Base-by-base conservation (phyloP, 495 filamentous ascomycete genomes). In the Thermothielavioides terrestris region DNA sequence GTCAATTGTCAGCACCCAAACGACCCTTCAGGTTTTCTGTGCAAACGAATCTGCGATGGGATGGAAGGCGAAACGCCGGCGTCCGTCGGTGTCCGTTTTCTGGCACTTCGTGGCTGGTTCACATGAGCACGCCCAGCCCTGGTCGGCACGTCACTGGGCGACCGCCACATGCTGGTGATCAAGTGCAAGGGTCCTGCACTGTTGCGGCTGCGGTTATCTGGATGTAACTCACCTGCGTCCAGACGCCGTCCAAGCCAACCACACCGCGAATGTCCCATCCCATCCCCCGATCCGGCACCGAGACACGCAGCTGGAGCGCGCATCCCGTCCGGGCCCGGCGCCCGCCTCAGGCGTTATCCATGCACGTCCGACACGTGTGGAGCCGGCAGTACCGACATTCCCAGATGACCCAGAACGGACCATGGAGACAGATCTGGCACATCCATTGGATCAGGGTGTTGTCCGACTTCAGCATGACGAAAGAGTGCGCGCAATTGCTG, bases 401-500 rank as follows among this genome's bases (percentile, higher is more conserved):
- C 62, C 79, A 87, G 63, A 90, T 89, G 68, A 77, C 83, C 84
- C 84, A 88, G 66, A 88, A 84, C 30, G 86, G 86, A 4, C 86
- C 86, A 6, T 77, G 80, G 58, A 84, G 82, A 65, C 86, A 90
- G 61, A 85, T 68, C 57, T 81, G 76, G 75, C 86, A 90, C 42
- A 75, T 80, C 86, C 86, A 90, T 55, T 85, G 75, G 48, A 90
- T 77, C 27, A 89, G 65, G 5, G 79, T 85, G 52, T 74, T 83
- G 63, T 88, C 82, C 7, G 79, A 81, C 68, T 90, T 90, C 68
- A 90, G 78, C 67, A 88, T 78, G 64, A 78, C 80, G 71, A 87
- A 89, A 1, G 68, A 71, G 69, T 88, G 85, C 22, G 76, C 72
- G 70, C 84, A 88, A 58, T 74, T 75, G 34, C 65, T 72, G 58